A percentile compares a stretch with the other conserved stretches of the same genome.
Evolutionary conservation across 768 basidiomycete genomes (phyloP).

Genomic region (Coprinopsis marcescibilis): DNA sequence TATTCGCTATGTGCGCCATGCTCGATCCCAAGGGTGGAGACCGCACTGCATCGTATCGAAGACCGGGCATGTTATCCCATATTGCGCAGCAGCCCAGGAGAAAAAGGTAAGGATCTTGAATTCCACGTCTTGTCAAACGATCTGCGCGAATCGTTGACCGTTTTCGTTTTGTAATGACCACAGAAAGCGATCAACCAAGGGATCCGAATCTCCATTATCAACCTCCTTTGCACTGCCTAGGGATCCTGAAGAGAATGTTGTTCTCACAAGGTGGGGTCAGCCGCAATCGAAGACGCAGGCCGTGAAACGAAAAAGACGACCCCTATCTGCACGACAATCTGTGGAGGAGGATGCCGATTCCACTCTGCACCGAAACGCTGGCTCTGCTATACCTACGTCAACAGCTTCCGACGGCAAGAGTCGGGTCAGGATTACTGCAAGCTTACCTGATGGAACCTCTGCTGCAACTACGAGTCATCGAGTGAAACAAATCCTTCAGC

Average conservation of each 20-base stretch:
- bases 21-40: neutral
- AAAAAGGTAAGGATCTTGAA: neutral
- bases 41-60: neutral
- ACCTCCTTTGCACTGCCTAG: neutral
- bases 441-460: neutral
- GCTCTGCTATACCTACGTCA: neutral
- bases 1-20: neutral
- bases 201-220: neutral
- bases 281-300: slow-evolving; percentile 1
- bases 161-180: neutral
- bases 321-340: slow-evolving; percentile 8
- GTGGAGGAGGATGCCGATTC: neutral
- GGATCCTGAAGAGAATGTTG: neutral
- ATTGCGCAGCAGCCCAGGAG: neutral
- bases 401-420: slow-evolving; percentile 5
- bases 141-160: neutral
- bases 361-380: slow-evolving; percentile 2
- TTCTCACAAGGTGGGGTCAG: slow-evolving; percentile 3
- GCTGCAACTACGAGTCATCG: neutral
- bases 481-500: slow-evolving; percentile 1
- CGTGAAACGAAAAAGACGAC: neutral
- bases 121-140: neutral
- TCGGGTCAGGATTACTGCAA: slow-evolving; percentile 1
- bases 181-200: neutral
- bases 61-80: slow-evolving; percentile 1